These are phyloP conservation scores for Glycine tomentella DNA, from an alignment of 306 rosid species.

Conservation along the genomic window DNA sequence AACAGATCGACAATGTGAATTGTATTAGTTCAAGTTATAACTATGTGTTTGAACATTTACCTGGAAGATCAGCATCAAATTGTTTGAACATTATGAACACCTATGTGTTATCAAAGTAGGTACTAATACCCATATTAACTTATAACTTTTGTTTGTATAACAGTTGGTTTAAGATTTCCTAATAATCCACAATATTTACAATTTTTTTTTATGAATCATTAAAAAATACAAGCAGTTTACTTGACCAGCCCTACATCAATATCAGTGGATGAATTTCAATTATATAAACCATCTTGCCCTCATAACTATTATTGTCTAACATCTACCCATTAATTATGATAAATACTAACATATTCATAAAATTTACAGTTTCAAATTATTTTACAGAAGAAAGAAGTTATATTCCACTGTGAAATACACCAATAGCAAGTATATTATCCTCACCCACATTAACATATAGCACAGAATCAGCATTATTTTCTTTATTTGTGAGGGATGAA, in stretches of 20 bases:
- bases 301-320: conserved; percentile 14
- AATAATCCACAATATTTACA: conserved; percentile 12
- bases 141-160: not conserved
- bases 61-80: conserved; percentile 13
- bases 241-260: conserved; percentile 11
- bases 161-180: not conserved
- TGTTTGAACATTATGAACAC: conserved; percentile 1
- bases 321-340: conserved; percentile 20
- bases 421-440: conserved; percentile 22
- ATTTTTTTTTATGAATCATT: not conserved
- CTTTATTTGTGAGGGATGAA: conserved; percentile 27
- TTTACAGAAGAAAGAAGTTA: conserved; percentile 19
- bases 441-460: conserved; percentile 28
- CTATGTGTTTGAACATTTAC: no score
- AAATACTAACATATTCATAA: conserved; percentile 14
- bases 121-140: not conserved
- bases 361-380: conserved; percentile 37
- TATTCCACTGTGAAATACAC: conserved; percentile 9
- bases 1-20: not conserved
- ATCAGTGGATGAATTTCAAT: conserved; percentile 25
- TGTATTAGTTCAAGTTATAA: conserved; percentile 4
- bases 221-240: conserved; percentile 9
- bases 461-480: conserved; percentile 34
- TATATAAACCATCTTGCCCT: conserved; percentile 13
- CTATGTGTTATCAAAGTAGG: conserved; percentile 3